Conservation (phyloP, 2,329 filamentous ascomycete genomes). For the Diaporthe sp. region DNA sequence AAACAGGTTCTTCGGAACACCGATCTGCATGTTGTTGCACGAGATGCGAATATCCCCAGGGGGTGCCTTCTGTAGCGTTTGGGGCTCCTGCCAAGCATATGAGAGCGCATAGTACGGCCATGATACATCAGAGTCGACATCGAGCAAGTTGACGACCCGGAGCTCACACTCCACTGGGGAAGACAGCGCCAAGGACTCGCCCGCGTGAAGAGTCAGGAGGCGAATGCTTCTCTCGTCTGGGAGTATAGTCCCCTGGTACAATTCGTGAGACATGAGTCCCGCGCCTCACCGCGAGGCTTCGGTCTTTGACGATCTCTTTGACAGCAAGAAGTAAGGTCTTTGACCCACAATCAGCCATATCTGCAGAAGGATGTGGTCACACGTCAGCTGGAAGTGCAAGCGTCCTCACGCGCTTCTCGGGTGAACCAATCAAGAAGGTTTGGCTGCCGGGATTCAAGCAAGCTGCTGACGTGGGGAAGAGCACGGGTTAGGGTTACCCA, state of each 20-base stretch:
- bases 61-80: neutral
- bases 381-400: neutral
- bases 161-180: neutral
- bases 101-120: constrained; percentile 15
- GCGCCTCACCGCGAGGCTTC: neutral
- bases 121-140: neutral
- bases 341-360: neutral
- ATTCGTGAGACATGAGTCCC: neutral
- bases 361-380: neutral
- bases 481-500: neutral
- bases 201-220: neutral
- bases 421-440: no score
- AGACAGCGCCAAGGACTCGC: neutral
- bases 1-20: constrained; percentile 6
- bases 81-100: constrained; percentile 10
- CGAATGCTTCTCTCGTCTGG: constrained; percentile 3
- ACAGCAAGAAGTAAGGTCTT: neutral
- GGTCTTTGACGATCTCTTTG: neutral
- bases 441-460: neutral
- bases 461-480: neutral
- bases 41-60: neutral
- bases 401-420: no score
- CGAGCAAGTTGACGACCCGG: neutral
- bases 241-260: neutral
- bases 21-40: neutral